phyloP scores from a whole-genome alignment of 2,329 filamentous ascomycete genomes.

The Aspergillus sp. region DNA sequence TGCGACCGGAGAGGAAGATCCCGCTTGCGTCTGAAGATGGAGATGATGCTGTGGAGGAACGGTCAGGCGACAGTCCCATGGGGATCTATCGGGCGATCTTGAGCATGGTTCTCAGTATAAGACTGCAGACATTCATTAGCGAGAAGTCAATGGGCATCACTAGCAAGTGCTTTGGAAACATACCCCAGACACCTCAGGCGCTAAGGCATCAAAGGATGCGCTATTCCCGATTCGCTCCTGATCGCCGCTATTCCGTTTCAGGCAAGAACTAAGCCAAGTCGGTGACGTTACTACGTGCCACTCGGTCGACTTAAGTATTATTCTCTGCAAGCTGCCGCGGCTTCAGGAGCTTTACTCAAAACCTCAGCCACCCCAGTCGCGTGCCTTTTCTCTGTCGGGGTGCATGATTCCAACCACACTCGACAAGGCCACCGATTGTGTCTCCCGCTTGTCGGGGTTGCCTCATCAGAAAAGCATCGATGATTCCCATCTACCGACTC shows the following conservation, averaged over 20 bases:
- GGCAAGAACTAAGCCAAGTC: not conserved
- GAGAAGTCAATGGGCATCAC: not conserved
- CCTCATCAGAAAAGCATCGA: constrained; percentile 10
- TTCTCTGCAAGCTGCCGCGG: not conserved
- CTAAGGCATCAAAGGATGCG: not conserved
- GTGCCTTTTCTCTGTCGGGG: not conserved
- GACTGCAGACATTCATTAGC: too few species aligned
- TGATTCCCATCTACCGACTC: constrained; percentile 17
- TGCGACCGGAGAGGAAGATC: not conserved
- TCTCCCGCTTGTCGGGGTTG: constrained; percentile 10
- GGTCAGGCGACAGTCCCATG: not conserved
- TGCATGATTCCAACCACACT: not conserved
- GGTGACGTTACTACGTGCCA: not conserved
- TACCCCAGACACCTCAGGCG: not conserved
- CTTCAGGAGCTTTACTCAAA: not conserved
- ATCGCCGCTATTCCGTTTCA: not conserved
- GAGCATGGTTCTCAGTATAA: not conserved
- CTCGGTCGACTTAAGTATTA: not conserved
- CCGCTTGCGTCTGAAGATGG: not conserved
- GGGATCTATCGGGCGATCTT: not conserved
- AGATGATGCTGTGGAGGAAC: not conserved
- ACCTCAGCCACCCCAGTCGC: not conserved
- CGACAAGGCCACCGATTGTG: not conserved
- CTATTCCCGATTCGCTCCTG: not conserved
- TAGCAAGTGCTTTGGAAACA: not conserved